These are phyloP conservation scores for Saccharum hybrid DNA, from an alignment of 202 grass and related monocot genomes.

Conservation along the genomic window DNA sequence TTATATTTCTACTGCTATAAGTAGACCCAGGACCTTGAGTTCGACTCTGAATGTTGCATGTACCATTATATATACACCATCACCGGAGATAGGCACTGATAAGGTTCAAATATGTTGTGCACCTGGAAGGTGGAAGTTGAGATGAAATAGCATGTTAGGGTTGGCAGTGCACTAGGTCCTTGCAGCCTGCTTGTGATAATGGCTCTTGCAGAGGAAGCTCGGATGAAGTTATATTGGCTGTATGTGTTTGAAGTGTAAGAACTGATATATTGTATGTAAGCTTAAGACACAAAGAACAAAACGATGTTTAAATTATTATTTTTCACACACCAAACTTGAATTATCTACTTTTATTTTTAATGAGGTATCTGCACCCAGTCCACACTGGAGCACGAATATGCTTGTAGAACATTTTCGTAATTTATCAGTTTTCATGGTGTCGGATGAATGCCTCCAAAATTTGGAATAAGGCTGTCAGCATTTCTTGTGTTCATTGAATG, in stretches of 20 bases:
- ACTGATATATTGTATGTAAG: background rate
- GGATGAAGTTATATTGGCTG: background rate
- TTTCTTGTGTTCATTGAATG: too few species aligned
- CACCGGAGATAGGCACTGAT: background rate
- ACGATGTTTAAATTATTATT: background rate
- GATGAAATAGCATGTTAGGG: slow-evolving; percentile 1
- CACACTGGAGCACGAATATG: background rate
- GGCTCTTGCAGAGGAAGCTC: background rate
- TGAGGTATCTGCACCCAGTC: background rate
- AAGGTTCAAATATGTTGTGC: background rate
- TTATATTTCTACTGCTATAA: background rate
- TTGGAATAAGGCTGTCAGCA: background rate
- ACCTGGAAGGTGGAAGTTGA: background rate
- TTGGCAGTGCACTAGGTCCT: background rate
- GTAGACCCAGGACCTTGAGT: background rate
- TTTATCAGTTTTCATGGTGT: background rate
- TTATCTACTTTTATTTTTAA: background rate
- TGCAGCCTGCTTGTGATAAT: slow-evolving; percentile 2
- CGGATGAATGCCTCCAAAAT: background rate
- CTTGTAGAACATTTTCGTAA: background rate
- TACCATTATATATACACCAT: background rate
- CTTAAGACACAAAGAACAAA: background rate
- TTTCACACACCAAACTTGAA: background rate
- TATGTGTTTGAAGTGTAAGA: slow-evolving; percentile 13
- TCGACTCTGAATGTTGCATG: background rate